These are phyloP conservation scores for Suhomyces taliae DNA, from an alignment of 1,139 yeast species.

Conservation along the genomic window DNA sequence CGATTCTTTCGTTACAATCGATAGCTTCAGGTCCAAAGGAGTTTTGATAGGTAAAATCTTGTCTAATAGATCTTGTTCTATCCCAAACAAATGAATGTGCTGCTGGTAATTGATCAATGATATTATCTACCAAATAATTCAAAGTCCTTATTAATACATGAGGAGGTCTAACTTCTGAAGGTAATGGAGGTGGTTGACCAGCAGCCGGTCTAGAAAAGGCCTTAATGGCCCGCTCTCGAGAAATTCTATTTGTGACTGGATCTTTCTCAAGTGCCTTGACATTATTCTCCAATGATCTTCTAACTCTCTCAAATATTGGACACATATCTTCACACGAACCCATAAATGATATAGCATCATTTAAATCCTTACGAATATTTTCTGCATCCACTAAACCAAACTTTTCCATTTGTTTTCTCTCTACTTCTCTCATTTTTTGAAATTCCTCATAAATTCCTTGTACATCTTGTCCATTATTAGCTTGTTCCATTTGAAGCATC, in stretches of 20 bases:
- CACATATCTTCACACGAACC: constrained; percentile 96
- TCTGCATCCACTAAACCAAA: constrained; percentile 87
- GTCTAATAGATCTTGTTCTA: constrained; percentile 95
- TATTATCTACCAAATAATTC: constrained; percentile 64
- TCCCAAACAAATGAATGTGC: constrained; percentile 97
- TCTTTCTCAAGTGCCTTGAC: constrained; percentile 79
- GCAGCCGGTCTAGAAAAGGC: constrained; percentile 98
- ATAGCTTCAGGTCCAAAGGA: constrained; percentile 92
- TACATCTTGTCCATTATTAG: constrained; percentile 34
- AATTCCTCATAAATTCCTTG: constrained; percentile 53
- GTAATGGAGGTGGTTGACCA: constrained; percentile 97
- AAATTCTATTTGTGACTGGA: constrained; percentile 59
- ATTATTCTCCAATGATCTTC: constrained; percentile 86
- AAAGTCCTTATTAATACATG: constrained; percentile 63
- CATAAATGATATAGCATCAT: constrained; percentile 81
- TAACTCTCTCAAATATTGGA: constrained; percentile 86
- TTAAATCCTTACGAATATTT: constrained; percentile 74
- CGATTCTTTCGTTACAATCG: constrained; percentile 90
- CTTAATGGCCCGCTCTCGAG: constrained; percentile 70
- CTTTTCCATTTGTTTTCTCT: constrained; percentile 77
- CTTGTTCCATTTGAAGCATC: constrained; percentile 38
- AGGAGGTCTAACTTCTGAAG: constrained; percentile 97
- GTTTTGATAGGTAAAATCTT: constrained; percentile 95
- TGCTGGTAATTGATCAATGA: constrained; percentile 70
- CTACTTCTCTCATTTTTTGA: constrained; percentile 73